Evolutionary conservation across 2,329 filamentous ascomycete genomes (phyloP), one percentile per base, ranked within the genome.

Genomic region (Pestalotiopsis fici): DNA sequence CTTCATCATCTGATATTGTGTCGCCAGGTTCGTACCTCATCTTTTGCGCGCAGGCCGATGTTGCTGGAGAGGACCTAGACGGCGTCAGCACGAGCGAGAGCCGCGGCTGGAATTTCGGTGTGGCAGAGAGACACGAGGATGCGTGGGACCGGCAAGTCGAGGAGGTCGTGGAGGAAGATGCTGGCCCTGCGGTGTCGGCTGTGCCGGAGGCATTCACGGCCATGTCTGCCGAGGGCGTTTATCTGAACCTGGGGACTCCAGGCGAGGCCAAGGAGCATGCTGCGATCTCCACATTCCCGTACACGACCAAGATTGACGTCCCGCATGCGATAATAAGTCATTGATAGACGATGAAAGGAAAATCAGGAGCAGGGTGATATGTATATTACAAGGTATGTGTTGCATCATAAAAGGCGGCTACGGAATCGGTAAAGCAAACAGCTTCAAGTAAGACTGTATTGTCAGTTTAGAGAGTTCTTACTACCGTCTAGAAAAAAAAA

Each of bases 11-110:
- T 6, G 86, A 88, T 57, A 84, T 93, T 66, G 88, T 89, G 5
- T 84, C 85, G 28, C 84, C 88, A 4, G 91, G 90, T 7, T 89
- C 91, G 15, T 86, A 80, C 60, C 85, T 95, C 23, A 88, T 91
- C 74, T 93, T 93, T 75, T 89, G 91, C 71, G 82, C 87, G 39
- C 79, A 82, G 66, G 79, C 74, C 70, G 74, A 50, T 67, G 59
- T 60, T 69, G 68, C 35, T 4, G 28, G n/a, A 12, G 15, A 21
- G 6, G 43, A n/a, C 43, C n/a, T 23, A 15, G 28, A 57, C 50
- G 28, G 31, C 13, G 23, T 21, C 39, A 25, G 43, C 27, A 21
- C 5, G 21, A 11, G 31, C 31, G 11, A 35, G 31, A n/a, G 31
- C 15, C 28, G 31, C 23, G 50, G 31, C 21, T 43, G 39, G 37